Evolutionary conservation across 768 basidiomycete genomes (phyloP).

Genomic region (Lentinula edodes): DNA sequence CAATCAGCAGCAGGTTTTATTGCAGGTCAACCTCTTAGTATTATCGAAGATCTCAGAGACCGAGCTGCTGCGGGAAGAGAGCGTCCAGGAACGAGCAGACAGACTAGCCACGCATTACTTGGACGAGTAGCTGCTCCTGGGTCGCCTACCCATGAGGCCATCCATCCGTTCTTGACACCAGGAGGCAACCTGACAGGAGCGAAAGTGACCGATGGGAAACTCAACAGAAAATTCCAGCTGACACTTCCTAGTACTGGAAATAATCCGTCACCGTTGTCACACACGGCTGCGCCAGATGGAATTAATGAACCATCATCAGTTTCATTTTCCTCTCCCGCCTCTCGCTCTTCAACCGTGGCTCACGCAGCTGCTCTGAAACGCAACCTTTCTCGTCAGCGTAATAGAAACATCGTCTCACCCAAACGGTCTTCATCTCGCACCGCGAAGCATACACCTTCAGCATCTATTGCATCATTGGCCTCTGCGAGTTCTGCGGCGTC

Average conservation of each 20-base stretch:
- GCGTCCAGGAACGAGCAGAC: neutral
- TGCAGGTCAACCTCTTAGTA: slow-evolving; percentile 20
- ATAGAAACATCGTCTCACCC: neutral
- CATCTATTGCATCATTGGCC: slow-evolving; percentile 8
- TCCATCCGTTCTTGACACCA: neutral
- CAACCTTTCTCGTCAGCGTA: slow-evolving; percentile 4
- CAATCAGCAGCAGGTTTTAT: no score
- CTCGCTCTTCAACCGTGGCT: neutral
- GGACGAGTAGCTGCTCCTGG: neutral
- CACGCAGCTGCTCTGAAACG: slow-evolving; percentile 1
- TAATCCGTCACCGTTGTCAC: neutral
- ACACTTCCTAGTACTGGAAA: neutral
- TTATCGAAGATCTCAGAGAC: slow-evolving; percentile 73
- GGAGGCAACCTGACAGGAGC: neutral
- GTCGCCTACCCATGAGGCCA: neutral
- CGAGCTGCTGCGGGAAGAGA: neutral
- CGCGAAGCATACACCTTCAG: slow-evolving; percentile 1
- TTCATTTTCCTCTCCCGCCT: neutral
- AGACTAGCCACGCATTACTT: neutral
- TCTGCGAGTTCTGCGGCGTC: slow-evolving; percentile 7
- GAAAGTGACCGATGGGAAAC: neutral
- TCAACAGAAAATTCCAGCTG: neutral
- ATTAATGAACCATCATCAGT: neutral
- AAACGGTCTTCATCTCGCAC: slow-evolving; percentile 37
- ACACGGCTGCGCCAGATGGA: neutral